Evolutionary conservation across 306 rosid species (phyloP), one percentile per base, ranked within the genome.

Genomic region (Castanea sativa): DNA sequence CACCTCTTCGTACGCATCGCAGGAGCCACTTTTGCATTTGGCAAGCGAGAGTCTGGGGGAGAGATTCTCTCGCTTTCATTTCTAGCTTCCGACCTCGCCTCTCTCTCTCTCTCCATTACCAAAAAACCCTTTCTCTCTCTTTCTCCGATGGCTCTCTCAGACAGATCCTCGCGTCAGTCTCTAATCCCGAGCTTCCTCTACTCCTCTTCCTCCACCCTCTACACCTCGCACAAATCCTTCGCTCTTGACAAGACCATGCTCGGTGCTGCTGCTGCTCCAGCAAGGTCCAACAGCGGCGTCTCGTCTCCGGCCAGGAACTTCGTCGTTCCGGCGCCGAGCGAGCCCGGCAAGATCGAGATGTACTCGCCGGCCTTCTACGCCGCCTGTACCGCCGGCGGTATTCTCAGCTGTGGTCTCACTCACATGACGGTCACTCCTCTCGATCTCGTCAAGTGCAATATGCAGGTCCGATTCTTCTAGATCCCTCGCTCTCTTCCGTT

Each of bases 351-450:
- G 92, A 82, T 95, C 89, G 94, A 95, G 91, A 18, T 95, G 91
- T 93, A 91, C 79, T 96, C 99, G 0, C 96, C 94, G 4, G 82
- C 95, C 21, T 96, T 90, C 96, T 96, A 90, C 78, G 97, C 90
- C 55, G 97, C 98, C 57, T 93, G 97, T 51, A 92, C 99, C 3
- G 85, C 76, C 19, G 99, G 99, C 12, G 99, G 99, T 21, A 93
- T 86, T 71, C 89, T 96, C 29, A 81, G 97, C 83, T 96, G 98
- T 27, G 98, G 99, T 16, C 98, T 90, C 85, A 91, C 98, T 83
- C 99, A 93, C 90, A 96, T 32, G 96, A 51, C 94, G 43, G 97
- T 91, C 83, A 93, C 99, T 83, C 99, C 99, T 82, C 99, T 93
- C 78, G 99, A 96, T 74, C 87, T 96, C 6, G 97, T 96, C 89